Evolutionary conservation across 2,329 filamentous ascomycete species (phyloP).

Genomic region (Botrytis cinerea): DNA sequence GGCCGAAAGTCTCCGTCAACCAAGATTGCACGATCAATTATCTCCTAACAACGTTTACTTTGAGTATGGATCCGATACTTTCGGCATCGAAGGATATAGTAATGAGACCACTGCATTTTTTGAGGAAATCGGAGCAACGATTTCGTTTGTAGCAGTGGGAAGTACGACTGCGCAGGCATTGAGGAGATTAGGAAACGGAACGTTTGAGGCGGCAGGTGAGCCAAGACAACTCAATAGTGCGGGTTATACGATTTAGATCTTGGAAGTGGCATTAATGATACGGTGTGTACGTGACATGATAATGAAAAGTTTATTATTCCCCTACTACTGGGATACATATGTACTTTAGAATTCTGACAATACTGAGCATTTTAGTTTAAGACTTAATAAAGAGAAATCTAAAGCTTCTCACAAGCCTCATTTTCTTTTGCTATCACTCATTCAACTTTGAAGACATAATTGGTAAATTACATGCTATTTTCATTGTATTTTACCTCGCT

Average conservation of each 20-base stretch:
- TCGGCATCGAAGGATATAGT: constrained; percentile 51
- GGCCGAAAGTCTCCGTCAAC: constrained; percentile 55
- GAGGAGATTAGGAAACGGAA: constrained; percentile 56
- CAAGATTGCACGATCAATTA: constrained; percentile 66
- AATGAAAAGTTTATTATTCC: neutral
- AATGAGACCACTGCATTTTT: constrained; percentile 63
- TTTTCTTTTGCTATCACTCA: neutral
- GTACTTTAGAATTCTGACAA: neutral
- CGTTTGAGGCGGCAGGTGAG: constrained; percentile 77
- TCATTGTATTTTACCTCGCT: neutral
- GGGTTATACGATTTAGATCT: constrained; percentile 54
- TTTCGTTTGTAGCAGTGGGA: constrained; percentile 59
- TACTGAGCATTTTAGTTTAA: neutral
- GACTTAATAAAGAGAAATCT: neutral
- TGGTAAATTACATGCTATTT: fast-evolving
- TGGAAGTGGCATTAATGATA: neutral
- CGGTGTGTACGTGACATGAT: neutral
- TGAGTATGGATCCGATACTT: constrained; percentile 49
- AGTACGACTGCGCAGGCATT: constrained; percentile 66
- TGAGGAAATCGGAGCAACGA: constrained; percentile 57
- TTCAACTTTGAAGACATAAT: neutral
- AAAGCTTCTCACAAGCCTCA: neutral
- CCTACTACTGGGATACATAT: neutral
- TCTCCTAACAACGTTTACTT: constrained; percentile 57
- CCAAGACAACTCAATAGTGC: constrained; percentile 71